These are phyloP conservation scores for Fusarium udum DNA, from an alignment of 2,329 filamentous ascomycete species.

Conservation along the genomic window DNA sequence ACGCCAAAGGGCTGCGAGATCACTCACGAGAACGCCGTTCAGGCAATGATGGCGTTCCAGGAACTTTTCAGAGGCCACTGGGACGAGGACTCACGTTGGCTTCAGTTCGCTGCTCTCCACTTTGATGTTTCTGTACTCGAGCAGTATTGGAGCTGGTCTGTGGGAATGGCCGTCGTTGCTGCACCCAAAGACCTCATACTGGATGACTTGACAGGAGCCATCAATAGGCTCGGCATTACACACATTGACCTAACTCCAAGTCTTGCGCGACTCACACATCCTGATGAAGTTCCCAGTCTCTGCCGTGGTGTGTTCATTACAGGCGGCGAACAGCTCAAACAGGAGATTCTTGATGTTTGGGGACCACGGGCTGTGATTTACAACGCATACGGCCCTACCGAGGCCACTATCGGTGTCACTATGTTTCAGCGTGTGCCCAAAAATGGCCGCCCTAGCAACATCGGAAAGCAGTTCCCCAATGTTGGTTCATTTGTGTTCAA, in stretches of 20 bases:
- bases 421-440: slow-evolving; percentile 84
- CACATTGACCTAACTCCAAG: slow-evolving; percentile 94
- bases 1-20: slow-evolving; percentile 89
- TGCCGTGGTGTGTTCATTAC: slow-evolving; percentile 91
- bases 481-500: slow-evolving; percentile 84
- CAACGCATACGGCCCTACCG: slow-evolving; percentile 92
- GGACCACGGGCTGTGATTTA: slow-evolving; percentile 83
- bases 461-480: slow-evolving; percentile 86
- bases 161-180: slow-evolving; percentile 84
- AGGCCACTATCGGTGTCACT: slow-evolving; percentile 91
- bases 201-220: slow-evolving; percentile 79
- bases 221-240: slow-evolving; percentile 78
- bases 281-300: slow-evolving; percentile 81
- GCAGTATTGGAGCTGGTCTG: slow-evolving; percentile 95
- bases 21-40: slow-evolving; percentile 87
- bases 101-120: slow-evolving; percentile 94
- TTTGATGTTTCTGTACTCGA: slow-evolving; percentile 95
- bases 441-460: slow-evolving; percentile 86
- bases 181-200: slow-evolving; percentile 86
- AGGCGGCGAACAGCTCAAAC: slow-evolving; percentile 86
- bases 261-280: slow-evolving; percentile 79
- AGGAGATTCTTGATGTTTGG: slow-evolving; percentile 90
- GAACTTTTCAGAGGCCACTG: slow-evolving; percentile 80
- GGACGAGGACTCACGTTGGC: slow-evolving; percentile 77
- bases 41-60: slow-evolving; percentile 89